Conservation (phyloP, 768 basidiomycete species). For the Rubroboletus satanas region DNA sequence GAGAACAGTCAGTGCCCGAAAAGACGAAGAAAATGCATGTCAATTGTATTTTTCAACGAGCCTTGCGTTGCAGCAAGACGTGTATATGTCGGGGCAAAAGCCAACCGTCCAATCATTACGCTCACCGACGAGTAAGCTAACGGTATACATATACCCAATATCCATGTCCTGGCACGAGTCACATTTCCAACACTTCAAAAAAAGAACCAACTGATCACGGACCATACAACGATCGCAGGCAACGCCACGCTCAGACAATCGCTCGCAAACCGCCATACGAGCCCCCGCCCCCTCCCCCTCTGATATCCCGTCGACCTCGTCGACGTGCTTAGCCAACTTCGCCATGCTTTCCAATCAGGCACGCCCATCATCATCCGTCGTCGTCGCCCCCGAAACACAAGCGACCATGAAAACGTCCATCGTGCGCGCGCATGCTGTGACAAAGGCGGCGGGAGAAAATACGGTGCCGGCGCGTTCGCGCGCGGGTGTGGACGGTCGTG, state of each 20-base stretch:
- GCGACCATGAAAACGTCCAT: slow-evolving; percentile 46
- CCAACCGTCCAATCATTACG: slow-evolving; percentile 1
- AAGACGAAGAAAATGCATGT: too few relatives aligned
- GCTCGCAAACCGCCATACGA: slow-evolving; percentile 33
- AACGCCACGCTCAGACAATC: slow-evolving; percentile 36
- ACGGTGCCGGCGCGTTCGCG: slow-evolving; percentile 6
- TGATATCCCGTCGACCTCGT: slow-evolving; percentile 10
- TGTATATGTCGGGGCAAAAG: too few relatives aligned
- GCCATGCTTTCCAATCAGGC: slow-evolving; percentile 33
- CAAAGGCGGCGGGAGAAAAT: slow-evolving; percentile 40
- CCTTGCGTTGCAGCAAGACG: too few relatives aligned
- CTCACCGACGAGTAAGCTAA: background rate
- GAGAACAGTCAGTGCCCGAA: too few relatives aligned
- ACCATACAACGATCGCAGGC: slow-evolving; percentile 26
- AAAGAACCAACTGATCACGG: slow-evolving; percentile 27
- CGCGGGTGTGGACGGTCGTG: background rate
- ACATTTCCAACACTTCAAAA: slow-evolving; percentile 14
- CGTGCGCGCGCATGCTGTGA: slow-evolving; percentile 20
- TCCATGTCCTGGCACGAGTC: too few relatives aligned
- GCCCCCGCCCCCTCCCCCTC: slow-evolving; percentile 27
- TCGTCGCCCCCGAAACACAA: slow-evolving; percentile 51
- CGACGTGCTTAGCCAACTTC: slow-evolving; percentile 7
- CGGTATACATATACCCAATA: background rate
- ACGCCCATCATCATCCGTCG: slow-evolving; percentile 49
- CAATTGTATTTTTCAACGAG: too few relatives aligned